These are phyloP conservation scores for Sugiyamaella chiloensis DNA, from an alignment of 805 yeast genomes.

Conservation along the genomic window DNA sequence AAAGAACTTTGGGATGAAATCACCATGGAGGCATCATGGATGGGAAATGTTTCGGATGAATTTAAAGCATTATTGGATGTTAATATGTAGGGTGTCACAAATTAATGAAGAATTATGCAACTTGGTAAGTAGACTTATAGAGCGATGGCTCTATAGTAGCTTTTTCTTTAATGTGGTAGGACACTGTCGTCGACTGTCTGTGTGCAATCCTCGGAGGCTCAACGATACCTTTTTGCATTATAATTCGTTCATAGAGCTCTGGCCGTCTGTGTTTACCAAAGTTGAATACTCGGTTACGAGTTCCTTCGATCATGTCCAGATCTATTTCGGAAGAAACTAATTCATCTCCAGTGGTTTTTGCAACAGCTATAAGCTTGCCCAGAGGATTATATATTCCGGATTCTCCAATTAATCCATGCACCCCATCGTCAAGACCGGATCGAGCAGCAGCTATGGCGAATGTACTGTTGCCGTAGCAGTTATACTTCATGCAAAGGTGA, in stretches of 20 bases:
- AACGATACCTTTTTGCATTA: background rate
- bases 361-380: background rate
- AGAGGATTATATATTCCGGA: background rate
- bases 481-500: constrained; percentile 1
- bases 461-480: constrained; percentile 1
- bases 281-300: constrained; percentile 38
- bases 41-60: constrained; percentile 22
- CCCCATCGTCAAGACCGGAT: background rate
- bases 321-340: constrained; percentile 36
- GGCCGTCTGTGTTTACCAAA: constrained; percentile 40
- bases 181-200: background rate
- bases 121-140: background rate
- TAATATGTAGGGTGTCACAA: constrained; percentile 1
- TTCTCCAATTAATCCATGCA: background rate
- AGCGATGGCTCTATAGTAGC: background rate
- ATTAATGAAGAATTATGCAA: background rate
- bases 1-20: constrained; percentile 22
- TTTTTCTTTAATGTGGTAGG: background rate
- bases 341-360: constrained; percentile 30
- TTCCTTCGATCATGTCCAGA: constrained; percentile 35
- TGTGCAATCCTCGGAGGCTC: background rate
- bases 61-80: constrained; percentile 13
- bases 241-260: constrained; percentile 29
- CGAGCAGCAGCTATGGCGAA: background rate
- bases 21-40: constrained; percentile 19